These are phyloP conservation scores for Cerioporus squamosus DNA, from an alignment of 1,284 basidiomycete species.

Conservation along the genomic window DNA sequence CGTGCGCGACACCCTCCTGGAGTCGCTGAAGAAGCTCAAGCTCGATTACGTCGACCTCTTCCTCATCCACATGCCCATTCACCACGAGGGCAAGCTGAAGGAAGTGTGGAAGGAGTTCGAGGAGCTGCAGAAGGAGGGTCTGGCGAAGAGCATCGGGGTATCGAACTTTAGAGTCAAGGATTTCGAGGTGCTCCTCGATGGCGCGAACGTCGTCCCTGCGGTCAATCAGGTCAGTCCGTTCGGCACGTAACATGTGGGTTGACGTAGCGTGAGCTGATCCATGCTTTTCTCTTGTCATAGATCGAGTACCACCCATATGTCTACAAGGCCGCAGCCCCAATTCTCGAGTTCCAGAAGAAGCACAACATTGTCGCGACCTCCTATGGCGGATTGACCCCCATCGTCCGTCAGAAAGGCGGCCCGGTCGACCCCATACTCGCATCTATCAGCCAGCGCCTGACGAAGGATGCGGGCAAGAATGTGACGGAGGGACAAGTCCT, in stretches of 20 bases:
- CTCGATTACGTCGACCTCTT: slow-evolving; percentile 78
- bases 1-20: slow-evolving; percentile 53
- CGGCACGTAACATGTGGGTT: background rate
- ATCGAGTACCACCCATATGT: slow-evolving; percentile 86
- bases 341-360: slow-evolving; percentile 58
- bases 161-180: slow-evolving; percentile 80
- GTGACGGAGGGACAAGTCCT: slow-evolving; percentile 40
- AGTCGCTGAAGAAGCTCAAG: slow-evolving; percentile 63
- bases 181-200: slow-evolving; percentile 63
- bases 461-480: slow-evolving; percentile 37
- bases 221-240: slow-evolving; percentile 80
- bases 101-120: slow-evolving; percentile 77
- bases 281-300: slow-evolving; percentile 37
- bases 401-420: slow-evolving; percentile 61
- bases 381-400: slow-evolving; percentile 66
- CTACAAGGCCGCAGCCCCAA: slow-evolving; percentile 57
- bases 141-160: slow-evolving; percentile 83
- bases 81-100: slow-evolving; percentile 49
- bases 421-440: slow-evolving; percentile 50
- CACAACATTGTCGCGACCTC: slow-evolving; percentile 70
- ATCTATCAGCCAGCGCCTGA: slow-evolving; percentile 21
- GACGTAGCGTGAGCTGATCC: background rate
- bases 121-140: slow-evolving; percentile 64
- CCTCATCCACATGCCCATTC: slow-evolving; percentile 71
- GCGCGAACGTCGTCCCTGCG: slow-evolving; percentile 63